phyloP scores from a whole-genome alignment of 306 rosid genomes.

The Crotalaria pallida region DNA sequence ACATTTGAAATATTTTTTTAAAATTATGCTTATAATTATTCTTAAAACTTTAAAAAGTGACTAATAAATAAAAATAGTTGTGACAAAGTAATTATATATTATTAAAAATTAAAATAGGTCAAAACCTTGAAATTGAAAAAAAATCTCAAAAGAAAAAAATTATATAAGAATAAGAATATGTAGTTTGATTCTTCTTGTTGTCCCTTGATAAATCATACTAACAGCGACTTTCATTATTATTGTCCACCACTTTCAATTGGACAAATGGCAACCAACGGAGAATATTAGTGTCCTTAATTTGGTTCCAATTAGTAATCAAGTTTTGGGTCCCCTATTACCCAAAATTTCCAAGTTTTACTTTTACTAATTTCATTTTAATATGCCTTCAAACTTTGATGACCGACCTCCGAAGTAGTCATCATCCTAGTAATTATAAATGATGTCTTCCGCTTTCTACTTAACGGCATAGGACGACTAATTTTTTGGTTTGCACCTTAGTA shows the following conservation, averaged over 20 bases:
- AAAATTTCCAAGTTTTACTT: conserved; percentile 20
- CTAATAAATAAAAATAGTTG: too few relatives aligned
- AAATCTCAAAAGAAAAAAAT: too few relatives aligned
- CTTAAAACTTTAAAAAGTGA: too few relatives aligned
- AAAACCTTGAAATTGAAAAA: too few relatives aligned
- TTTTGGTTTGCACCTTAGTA: too few relatives aligned
- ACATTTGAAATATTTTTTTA: too few relatives aligned
- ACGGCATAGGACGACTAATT: conserved; percentile 11
- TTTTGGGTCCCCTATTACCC: conserved; percentile 22
- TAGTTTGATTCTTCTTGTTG: not conserved
- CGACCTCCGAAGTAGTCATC: conserved; percentile 14
- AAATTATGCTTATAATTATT: too few relatives aligned
- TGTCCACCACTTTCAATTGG: conserved; percentile 29
- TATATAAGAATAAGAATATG: too few relatives aligned
- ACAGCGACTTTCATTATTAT: conserved; percentile 1
- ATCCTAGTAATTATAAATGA: conserved; percentile 12
- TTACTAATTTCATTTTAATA: conserved; percentile 14
- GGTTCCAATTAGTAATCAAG: conserved; percentile 16
- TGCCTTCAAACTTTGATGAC: conserved; percentile 19
- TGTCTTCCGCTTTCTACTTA: conserved; percentile 23
- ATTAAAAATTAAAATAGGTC: too few relatives aligned
- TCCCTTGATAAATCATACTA: conserved; percentile 2
- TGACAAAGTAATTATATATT: too few relatives aligned
- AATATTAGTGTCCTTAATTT: conserved; percentile 12
- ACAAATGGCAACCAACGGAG: conserved; percentile 4